phyloP scores from a whole-genome alignment of 768 basidiomycete species.

The Mycena indigotica region DNA sequence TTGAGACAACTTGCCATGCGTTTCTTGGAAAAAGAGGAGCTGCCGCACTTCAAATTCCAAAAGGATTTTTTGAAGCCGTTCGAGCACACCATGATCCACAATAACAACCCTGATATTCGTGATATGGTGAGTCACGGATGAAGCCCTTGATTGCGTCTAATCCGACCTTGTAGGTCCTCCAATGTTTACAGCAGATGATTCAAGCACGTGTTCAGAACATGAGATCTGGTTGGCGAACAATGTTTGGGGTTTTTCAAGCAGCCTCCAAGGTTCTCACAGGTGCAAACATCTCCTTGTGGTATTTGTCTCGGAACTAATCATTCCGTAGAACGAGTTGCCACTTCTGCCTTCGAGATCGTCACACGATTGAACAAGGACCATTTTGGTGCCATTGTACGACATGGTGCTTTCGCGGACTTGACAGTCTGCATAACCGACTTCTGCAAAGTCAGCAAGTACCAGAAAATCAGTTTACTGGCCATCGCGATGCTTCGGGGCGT shows the following conservation, averaged over 20 bases:
- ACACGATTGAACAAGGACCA: conserved; percentile 88
- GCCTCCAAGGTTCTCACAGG: conserved; percentile 92
- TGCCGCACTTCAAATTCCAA: conserved; percentile 98
- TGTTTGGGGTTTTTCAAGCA: conserved; percentile 98
- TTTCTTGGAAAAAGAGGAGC: conserved; percentile 97
- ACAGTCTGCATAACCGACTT: conserved; percentile 98
- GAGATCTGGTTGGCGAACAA: conserved; percentile 98
- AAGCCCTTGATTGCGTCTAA: too few relatives aligned
- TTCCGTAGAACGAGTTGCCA: conserved; percentile 79
- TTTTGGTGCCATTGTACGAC: conserved; percentile 85
- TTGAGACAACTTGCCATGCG: conserved; percentile 97
- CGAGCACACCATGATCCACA: conserved; percentile 97
- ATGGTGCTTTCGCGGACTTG: conserved; percentile 94
- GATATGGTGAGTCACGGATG: conserved; percentile 88
- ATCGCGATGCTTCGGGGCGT: conserved; percentile 95
- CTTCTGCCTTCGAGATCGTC: conserved; percentile 94
- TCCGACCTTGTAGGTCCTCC: conserved; percentile 80
- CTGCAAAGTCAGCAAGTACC: conserved; percentile 99
- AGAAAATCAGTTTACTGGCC: conserved; percentile 94
- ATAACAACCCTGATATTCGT: conserved; percentile 91
- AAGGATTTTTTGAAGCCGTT: conserved; percentile 99
- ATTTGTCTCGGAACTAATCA: conserved; percentile 4
- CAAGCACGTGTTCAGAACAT: conserved; percentile 93
- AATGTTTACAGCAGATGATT: conserved; percentile 99
- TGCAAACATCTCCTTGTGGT: conserved; percentile 32